These are phyloP conservation scores for Picea glauca DNA, from an alignment of 75 land plant species.

Conservation along the genomic window DNA sequence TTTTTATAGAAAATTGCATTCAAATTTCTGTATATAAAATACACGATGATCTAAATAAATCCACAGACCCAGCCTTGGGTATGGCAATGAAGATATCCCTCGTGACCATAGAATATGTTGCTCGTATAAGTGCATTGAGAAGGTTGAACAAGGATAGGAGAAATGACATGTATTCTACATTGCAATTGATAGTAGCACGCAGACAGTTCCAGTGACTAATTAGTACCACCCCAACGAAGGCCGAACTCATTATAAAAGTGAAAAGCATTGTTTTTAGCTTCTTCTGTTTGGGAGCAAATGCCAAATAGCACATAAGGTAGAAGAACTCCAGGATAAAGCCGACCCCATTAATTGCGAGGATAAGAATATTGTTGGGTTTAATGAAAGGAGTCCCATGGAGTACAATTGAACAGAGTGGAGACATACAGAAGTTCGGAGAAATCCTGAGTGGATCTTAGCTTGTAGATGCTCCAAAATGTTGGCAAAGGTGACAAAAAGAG, in stretches of 20 bases:
- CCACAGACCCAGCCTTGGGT: constrained; percentile 29
- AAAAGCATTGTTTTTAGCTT: neutral
- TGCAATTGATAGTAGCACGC: no score
- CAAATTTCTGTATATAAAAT: constrained; percentile 20
- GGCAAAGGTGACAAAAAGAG: constrained; percentile 16
- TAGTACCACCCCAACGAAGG: no score
- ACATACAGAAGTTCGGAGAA: constrained; percentile 58
- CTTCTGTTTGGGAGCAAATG: constrained; percentile 6
- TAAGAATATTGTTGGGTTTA: constrained; percentile 42
- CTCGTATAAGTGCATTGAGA: constrained; percentile 19
- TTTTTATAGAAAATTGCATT: neutral
- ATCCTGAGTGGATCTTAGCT: constrained; percentile 44
- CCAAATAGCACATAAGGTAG: constrained; percentile 35
- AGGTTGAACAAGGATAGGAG: constrained; percentile 19
- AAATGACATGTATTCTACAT: constrained; percentile 12
- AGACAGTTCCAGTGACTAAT: no score
- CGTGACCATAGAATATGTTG: constrained; percentile 17
- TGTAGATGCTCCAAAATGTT: constrained; percentile 46
- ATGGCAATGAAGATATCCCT: constrained; percentile 27
- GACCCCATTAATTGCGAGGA: constrained; percentile 50
- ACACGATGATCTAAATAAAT: constrained; percentile 20
- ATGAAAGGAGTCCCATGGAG: constrained; percentile 44
- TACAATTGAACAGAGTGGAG: constrained; percentile 57
- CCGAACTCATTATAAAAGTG: neutral
- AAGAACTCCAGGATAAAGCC: constrained; percentile 35